These are phyloP conservation scores for Chloris gayana DNA, from an alignment of 176 grass and related monocot genomes.

Conservation along the genomic window DNA sequence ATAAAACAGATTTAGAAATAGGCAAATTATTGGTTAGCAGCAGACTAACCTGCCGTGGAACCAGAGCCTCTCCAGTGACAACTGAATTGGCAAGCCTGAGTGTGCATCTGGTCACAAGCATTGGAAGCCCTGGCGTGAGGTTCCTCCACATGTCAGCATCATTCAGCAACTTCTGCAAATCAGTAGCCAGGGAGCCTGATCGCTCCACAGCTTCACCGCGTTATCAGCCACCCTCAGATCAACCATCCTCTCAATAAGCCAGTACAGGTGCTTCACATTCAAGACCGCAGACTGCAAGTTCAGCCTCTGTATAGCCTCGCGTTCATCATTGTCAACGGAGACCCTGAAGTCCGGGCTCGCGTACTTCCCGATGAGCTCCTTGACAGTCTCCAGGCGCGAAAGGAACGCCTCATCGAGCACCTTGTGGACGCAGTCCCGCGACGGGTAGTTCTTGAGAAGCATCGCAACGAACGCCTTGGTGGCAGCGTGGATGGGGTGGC, in stretches of 20 bases:
- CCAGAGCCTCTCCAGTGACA: conserved; percentile 62
- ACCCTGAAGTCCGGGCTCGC: conserved; percentile 83
- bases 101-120: conserved; percentile 68
- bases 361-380: conserved; percentile 87
- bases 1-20: neutral
- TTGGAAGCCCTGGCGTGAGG: conserved; percentile 74
- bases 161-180: conserved; percentile 74
- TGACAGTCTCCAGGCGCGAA: conserved; percentile 66
- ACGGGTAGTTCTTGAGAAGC: conserved; percentile 77
- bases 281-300: conserved; percentile 70
- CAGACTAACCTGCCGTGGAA: conserved; percentile 71
- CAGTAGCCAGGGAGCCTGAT: conserved; percentile 68
- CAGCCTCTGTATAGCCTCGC: conserved; percentile 80
- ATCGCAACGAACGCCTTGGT: conserved; percentile 90
- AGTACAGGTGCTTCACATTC: conserved; percentile 73
- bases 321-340: conserved; percentile 67
- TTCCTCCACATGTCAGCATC: conserved; percentile 90
- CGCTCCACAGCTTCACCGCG: conserved; percentile 68
- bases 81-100: conserved; percentile 72
- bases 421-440: conserved; percentile 58
- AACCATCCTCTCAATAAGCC: conserved; percentile 93
- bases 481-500: conserved; percentile 58
- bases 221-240: conserved; percentile 70
- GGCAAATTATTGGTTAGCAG: conserved; percentile 1
- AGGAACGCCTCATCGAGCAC: conserved; percentile 67